Evolutionary conservation across 768 basidiomycete species (phyloP).

Genomic region (Asterophora lycoperdoides): DNA sequence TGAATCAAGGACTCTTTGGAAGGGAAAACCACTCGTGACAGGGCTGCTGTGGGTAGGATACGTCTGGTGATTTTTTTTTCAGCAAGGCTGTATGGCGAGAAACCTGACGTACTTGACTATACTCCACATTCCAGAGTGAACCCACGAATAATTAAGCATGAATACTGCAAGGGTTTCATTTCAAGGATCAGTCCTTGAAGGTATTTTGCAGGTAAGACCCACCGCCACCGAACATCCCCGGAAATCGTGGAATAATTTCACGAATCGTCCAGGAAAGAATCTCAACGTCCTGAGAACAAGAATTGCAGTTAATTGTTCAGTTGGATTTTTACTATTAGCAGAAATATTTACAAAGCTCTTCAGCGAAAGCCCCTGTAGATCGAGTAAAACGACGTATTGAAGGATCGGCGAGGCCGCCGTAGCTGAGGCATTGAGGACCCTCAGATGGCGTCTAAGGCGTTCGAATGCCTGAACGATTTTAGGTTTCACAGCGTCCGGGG

Average conservation of each 20-base stretch:
- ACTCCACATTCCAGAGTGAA: slow-evolving; percentile 64
- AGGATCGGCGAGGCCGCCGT: slow-evolving; percentile 36
- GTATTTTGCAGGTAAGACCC: slow-evolving; percentile 6
- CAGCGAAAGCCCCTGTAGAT: slow-evolving; percentile 53
- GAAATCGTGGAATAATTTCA: slow-evolving; percentile 66
- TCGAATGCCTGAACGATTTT: slow-evolving; percentile 51
- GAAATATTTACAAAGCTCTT: slow-evolving; percentile 48
- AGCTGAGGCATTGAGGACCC: slow-evolving; percentile 38
- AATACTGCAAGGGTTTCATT: slow-evolving; percentile 42
- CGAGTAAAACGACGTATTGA: slow-evolving; percentile 67
- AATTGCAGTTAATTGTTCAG: neutral
- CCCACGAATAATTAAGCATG: slow-evolving; percentile 71
- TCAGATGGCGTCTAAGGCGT: slow-evolving; percentile 52
- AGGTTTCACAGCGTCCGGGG: slow-evolving; percentile 35
- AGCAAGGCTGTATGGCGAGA: slow-evolving; percentile 1
- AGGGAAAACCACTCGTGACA: slow-evolving; percentile 65
- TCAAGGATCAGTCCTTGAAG: slow-evolving; percentile 6
- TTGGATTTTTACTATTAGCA: neutral
- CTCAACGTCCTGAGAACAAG: slow-evolving; percentile 1
- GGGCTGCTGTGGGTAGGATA: slow-evolving; percentile 53
- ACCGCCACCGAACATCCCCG: slow-evolving; percentile 76
- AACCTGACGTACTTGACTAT: slow-evolving; percentile 51
- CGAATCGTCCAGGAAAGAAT: slow-evolving; percentile 50
- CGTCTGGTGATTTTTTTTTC: slow-evolving; percentile 37
- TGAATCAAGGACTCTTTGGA: slow-evolving; percentile 48